Evolutionary conservation across 257 asterid genomes (phyloP), one percentile per base, ranked within the genome.

Genomic region (Striga asiatica): DNA sequence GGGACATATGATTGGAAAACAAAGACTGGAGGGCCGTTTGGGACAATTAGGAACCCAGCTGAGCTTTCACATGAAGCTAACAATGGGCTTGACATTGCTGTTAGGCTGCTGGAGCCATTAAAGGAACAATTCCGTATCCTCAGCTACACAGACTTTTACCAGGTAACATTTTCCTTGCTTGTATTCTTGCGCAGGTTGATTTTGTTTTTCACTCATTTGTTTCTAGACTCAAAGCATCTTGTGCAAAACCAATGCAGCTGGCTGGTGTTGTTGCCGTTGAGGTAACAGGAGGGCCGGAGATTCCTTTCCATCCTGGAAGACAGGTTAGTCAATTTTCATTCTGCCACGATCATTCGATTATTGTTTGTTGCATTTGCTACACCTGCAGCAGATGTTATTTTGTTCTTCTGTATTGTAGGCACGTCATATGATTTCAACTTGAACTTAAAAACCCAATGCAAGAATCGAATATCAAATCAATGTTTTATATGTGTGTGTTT

Each of bases 241-340:
- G 23, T 51, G 25, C 46, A 49, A 0, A 4, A 19, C 1, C 66
- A 3, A 1, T 56, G 41, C 63, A 88, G 97, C 67, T 88, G 66
- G 97, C 89, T 66, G 97, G 93, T 51, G 85, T 81, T 54, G 97
- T 89, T 65, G 95, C 91, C 50, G 95, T 88, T 45, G 94, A 88
- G 60, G 41, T 84, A 17, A 78, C 97, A 8, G 95, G 97, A 10
- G 97, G 97, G 60, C 97, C 97, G 27, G 97, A 89, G 12, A 62
- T 89, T 60, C 94, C 95, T 35, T 85, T 88, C 69, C 87, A 82
- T 60, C 94, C 94, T 0, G 97, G 95, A 62, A 78, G 97, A 61
- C 76, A 42, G 80, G 97, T 88, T 52, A 11, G 77, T 74, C 17
- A 23, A 27, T 6, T 42, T 55, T 6, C 53, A 52, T 20, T 43